Percentiles rank a stretch among this genome's conserved stretches.
Evolutionary conservation across 768 basidiomycete species (phyloP).

Genomic region (Plicaturopsis crispa): DNA sequence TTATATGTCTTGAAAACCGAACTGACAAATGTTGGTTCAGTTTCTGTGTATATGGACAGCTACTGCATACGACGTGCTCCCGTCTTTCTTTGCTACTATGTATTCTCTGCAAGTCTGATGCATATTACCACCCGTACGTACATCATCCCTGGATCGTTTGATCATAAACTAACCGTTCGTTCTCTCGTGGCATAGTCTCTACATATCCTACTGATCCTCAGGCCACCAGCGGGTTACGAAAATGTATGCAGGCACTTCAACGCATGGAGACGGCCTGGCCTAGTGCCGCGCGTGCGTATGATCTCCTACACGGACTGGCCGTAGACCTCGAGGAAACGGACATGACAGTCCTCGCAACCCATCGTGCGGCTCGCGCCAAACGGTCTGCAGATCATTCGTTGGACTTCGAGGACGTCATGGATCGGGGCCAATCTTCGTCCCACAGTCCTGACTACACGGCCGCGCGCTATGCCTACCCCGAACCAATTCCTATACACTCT

Average conservation of each 20-base stretch:
- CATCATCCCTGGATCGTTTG: background rate
- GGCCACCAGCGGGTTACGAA: constrained; percentile 51
- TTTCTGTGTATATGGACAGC: constrained; percentile 51
- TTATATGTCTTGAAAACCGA: background rate
- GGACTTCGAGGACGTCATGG: constrained; percentile 6
- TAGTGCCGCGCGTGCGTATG: constrained; percentile 63
- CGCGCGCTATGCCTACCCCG: no score
- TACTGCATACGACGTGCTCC: constrained; percentile 55
- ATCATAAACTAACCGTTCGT: constrained; percentile 5
- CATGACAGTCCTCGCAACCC: background rate
- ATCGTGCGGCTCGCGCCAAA: background rate
- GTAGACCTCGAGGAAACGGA: constrained; percentile 14
- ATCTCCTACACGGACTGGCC: constrained; percentile 63
- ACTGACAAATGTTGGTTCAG: constrained; percentile 24
- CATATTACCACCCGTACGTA: constrained; percentile 65
- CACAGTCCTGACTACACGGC: background rate
- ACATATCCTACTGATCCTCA: constrained; percentile 63
- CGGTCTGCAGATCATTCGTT: constrained; percentile 9
- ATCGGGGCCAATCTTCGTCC: constrained; percentile 2
- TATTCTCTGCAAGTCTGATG: constrained; percentile 77
- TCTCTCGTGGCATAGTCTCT: constrained; percentile 36
- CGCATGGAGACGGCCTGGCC: constrained; percentile 72
- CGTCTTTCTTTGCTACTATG: constrained; percentile 70
- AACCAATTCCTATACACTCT: background rate
- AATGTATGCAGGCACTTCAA: constrained; percentile 59